phyloP scores from a whole-genome alignment of 2,329 filamentous ascomycete genomes.

The Penicillium expansum region DNA sequence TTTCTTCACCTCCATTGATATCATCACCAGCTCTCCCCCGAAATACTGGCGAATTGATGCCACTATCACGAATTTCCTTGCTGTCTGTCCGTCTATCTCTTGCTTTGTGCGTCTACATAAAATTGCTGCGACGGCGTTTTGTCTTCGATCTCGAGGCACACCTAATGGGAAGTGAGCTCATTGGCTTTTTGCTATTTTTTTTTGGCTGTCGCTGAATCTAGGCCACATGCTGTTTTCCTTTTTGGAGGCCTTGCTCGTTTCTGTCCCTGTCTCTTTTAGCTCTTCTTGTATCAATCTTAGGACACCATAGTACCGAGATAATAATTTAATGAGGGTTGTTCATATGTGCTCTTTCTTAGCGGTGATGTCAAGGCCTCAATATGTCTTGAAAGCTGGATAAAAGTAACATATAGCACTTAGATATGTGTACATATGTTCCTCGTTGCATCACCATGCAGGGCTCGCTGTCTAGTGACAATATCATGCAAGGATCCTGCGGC shows the following conservation, averaged over 20 bases:
- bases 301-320: background rate
- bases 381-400: background rate
- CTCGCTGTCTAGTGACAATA: background rate
- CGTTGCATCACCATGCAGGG: background rate
- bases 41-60: constrained; percentile 16
- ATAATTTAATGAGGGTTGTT: background rate
- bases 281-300: constrained; percentile 2
- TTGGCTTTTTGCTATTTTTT: constrained; percentile 2
- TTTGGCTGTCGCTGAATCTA: background rate
- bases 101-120: constrained; percentile 1
- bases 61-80: constrained; percentile 24
- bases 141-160: constrained; percentile 7
- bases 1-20: background rate
- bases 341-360: background rate
- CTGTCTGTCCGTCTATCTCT: background rate
- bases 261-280: background rate
- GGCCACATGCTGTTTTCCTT: background rate
- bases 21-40: background rate
- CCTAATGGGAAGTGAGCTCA: constrained; percentile 1
- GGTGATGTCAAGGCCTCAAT: background rate
- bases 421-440: background rate
- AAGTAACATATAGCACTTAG: background rate
- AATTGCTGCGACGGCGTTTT: constrained; percentile 11
- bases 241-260: background rate
- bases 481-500: background rate